phyloP scores from a whole-genome alignment of 768 basidiomycete genomes.

The Gloeostereum incarnatum region DNA sequence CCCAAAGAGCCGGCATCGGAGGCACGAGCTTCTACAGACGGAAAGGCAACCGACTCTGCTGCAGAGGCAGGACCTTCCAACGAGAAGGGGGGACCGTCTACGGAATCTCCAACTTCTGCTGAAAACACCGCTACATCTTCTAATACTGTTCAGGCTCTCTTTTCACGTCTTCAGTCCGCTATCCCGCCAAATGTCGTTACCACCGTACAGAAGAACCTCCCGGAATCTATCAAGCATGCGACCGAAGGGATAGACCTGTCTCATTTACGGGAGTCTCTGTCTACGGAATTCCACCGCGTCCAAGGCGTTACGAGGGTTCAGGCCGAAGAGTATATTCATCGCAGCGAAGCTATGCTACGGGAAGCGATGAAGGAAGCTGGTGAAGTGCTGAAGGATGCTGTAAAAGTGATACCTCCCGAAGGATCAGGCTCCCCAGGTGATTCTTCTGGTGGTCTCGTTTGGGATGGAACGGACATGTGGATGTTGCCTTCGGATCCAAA shows the following conservation, averaged over 20 bases:
- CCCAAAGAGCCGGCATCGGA: constrained; percentile 10
- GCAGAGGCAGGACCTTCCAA: constrained; percentile 12
- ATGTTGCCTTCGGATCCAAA: constrained; percentile 44
- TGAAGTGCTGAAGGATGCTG: constrained; percentile 78
- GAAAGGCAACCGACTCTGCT: constrained; percentile 7
- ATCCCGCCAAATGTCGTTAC: constrained; percentile 69
- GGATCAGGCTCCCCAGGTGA: constrained; percentile 19
- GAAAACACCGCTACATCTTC: constrained; percentile 13
- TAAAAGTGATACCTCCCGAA: constrained; percentile 87
- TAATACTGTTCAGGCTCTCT: constrained; percentile 33
- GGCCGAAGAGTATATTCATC: constrained; percentile 79
- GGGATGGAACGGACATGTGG: constrained; percentile 90
- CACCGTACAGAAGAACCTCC: constrained; percentile 58
- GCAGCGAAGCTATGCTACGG: constrained; percentile 54
- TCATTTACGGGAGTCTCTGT: constrained; percentile 54
- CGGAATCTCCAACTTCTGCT: constrained; percentile 16
- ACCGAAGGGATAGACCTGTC: constrained; percentile 59
- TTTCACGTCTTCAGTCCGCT: constrained; percentile 64
- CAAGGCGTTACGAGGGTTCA: constrained; percentile 69
- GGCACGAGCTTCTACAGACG: constrained; percentile 6
- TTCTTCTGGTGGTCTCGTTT: constrained; percentile 43
- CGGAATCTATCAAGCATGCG: constrained; percentile 54
- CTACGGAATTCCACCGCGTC: constrained; percentile 60
- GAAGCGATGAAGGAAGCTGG: constrained; percentile 75
- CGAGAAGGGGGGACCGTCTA: constrained; percentile 15